Evolutionary conservation across 805 yeast genomes (phyloP), one percentile per base, ranked within the genome.

Genomic region (Priceomyces carsonii): DNA sequence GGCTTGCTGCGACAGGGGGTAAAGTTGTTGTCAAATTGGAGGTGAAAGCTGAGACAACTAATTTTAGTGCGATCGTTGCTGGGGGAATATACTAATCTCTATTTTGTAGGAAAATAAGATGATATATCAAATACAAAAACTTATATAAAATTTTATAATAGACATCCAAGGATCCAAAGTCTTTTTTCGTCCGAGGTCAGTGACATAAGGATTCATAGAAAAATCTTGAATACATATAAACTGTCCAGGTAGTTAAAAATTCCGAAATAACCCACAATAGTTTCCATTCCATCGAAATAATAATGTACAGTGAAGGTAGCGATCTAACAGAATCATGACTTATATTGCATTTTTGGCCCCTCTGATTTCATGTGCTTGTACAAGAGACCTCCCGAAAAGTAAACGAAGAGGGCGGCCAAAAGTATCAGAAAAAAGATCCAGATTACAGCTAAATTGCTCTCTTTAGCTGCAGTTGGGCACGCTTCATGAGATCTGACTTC

Each of bases 401-500:
- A 62, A 27, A 61, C 75, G 50, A 45, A 59, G 50, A 45, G 38
- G 1, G 67, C 64, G 8, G 67, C 67, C 33, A 59, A 37, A 18
- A 61, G 44, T 30, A 63, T 62, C 23, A 63, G 36, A 14, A 62
- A 44, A 35, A 63, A 61, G 8, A 63, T 62, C 69, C 67, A 63
- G 34, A 83, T 71, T 3, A 82, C 79, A 12, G 82, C 80, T 36
- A 76, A 59, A 40, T 83, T 79, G 50, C 81, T 82, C 8, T 72
- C 76, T 47, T 79, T 75, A 33, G 81, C 79, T 7, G 85, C 69
- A 0, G 89, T 82, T 0, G 95, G 86, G 58, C 96, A 88, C 0
- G 95, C 96, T 60, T 82, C 84, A 27, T 85, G 79, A 3, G 95
- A 85, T 45, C 88, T 64, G 20, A 87, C 88, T 52, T 88, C 96